Percentiles rank a stretch among this genome's conserved stretches.
Evolutionary conservation across 1,139 yeast genomes (phyloP).

Genomic region (Tardiomyces digboiensis): DNA sequence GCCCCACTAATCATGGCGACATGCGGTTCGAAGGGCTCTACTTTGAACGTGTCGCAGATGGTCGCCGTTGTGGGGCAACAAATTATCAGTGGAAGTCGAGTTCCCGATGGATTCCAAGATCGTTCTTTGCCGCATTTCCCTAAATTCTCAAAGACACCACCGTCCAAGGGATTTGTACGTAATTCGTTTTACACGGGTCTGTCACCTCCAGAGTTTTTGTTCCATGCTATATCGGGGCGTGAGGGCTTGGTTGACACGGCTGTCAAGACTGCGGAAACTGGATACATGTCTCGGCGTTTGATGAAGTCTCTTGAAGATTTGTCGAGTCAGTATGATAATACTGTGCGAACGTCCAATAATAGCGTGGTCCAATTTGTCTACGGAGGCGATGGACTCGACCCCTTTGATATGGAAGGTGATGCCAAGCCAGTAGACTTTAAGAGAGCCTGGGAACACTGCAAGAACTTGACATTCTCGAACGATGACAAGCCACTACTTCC

Average conservation of each 20-base stretch:
- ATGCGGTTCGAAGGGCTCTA: slow-evolving; percentile 98
- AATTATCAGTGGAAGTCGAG: slow-evolving; percentile 97
- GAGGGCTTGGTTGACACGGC: slow-evolving; percentile 99
- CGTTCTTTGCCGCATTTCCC: slow-evolving; percentile 96
- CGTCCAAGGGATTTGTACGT: slow-evolving; percentile 95
- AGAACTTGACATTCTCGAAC: slow-evolving; percentile 54
- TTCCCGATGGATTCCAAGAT: slow-evolving; percentile 99
- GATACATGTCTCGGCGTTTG: slow-evolving; percentile 97
- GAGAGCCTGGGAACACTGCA: slow-evolving; percentile 93
- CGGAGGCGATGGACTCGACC: slow-evolving; percentile 99
- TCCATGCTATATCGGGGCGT: slow-evolving; percentile 99
- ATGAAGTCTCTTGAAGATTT: slow-evolving; percentile 98
- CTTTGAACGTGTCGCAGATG: slow-evolving; percentile 97
- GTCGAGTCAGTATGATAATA: slow-evolving; percentile 86
- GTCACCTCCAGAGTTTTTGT: slow-evolving; percentile 92
- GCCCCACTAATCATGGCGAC: slow-evolving; percentile 99
- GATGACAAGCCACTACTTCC: slow-evolving; percentile 57
- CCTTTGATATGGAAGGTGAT: slow-evolving; percentile 98
- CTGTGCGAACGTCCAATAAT: slow-evolving; percentile 90
- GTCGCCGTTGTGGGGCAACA: slow-evolving; percentile 99
- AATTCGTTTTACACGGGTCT: slow-evolving; percentile 92
- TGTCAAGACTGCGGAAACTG: slow-evolving; percentile 98
- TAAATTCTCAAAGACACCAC: slow-evolving; percentile 94
- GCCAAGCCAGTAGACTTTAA: slow-evolving; percentile 91
- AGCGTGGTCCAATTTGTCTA: slow-evolving; percentile 97